A percentile compares a stretch with the other conserved stretches of the same genome.
These are phyloP conservation scores for Epichloe sylvatica DNA, from an alignment of 2,329 filamentous ascomycete genomes.

Conservation along the genomic window DNA sequence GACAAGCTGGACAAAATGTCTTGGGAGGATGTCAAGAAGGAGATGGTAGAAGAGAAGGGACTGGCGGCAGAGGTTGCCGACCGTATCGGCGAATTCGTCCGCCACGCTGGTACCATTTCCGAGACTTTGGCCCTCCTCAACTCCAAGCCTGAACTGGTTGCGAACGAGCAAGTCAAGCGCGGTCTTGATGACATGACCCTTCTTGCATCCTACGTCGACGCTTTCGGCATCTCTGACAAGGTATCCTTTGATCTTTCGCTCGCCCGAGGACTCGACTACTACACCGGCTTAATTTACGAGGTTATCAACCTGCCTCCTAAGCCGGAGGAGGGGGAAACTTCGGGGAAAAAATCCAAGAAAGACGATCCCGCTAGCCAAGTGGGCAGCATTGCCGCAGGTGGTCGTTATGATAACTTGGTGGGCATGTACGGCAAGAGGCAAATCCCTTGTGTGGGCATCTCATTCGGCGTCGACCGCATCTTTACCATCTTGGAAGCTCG, in stretches of 20 bases:
- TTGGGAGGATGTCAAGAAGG: constrained; percentile 78
- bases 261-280: constrained; percentile 84
- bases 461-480: constrained; percentile 90
- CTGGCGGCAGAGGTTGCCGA: constrained; percentile 65
- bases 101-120: constrained; percentile 52
- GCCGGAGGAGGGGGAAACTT: background rate
- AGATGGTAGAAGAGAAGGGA: constrained; percentile 90
- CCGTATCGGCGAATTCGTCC: constrained; percentile 75
- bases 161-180: constrained; percentile 61
- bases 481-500: constrained; percentile 80
- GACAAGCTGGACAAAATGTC: constrained; percentile 92
- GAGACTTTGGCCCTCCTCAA: constrained; percentile 61
- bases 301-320: constrained; percentile 41
- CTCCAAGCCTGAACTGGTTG: constrained; percentile 50
- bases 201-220: constrained; percentile 69
- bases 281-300: constrained; percentile 83
- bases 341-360: constrained; percentile 35
- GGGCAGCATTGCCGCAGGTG: constrained; percentile 77
- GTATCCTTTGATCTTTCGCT: constrained; percentile 84
- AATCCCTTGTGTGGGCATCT: constrained; percentile 55
- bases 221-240: constrained; percentile 55
- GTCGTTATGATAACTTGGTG: constrained; percentile 84
- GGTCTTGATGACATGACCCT: constrained; percentile 70
- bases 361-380: constrained; percentile 46
- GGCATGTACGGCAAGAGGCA: constrained; percentile 85